These are phyloP conservation scores for Candida sojae DNA, from an alignment of 1,139 yeast genomes.

Conservation along the genomic window DNA sequence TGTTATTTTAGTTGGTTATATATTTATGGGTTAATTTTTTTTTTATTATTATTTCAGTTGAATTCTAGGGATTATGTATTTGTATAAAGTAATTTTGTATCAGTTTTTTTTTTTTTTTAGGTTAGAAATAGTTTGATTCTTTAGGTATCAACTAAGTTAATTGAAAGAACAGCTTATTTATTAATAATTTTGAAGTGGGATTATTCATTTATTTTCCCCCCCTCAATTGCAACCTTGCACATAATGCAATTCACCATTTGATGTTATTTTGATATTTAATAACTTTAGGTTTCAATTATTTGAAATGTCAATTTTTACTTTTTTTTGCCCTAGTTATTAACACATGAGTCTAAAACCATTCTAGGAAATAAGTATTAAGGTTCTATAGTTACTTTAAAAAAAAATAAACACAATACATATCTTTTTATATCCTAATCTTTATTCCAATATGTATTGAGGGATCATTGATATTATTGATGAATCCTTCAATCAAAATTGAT, in stretches of 20 bases:
- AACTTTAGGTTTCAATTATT: neutral
- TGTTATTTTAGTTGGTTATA: slow-evolving; percentile 3
- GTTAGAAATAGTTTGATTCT: slow-evolving; percentile 5
- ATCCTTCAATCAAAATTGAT: neutral
- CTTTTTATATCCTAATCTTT: too few relatives aligned
- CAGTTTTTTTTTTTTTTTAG: slow-evolving; percentile 2
- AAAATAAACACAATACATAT: too few relatives aligned
- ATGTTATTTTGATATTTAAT: too few relatives aligned
- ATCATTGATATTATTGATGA: too few relatives aligned
- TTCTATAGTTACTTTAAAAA: neutral
- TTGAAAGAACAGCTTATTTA: neutral
- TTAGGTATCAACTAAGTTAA: neutral
- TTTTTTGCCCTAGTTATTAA: neutral
- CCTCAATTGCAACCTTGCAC: too few relatives aligned
- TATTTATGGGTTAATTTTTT: slow-evolving; percentile 6
- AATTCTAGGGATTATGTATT: slow-evolving; percentile 5
- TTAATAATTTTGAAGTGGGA: too few relatives aligned
- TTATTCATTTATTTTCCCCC: too few relatives aligned
- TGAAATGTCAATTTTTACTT: too few relatives aligned
- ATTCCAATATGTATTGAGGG: too few relatives aligned
- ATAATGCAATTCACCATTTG: too few relatives aligned
- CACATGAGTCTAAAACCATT: neutral
- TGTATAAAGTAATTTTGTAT: slow-evolving; percentile 5
- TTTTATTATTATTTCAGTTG: slow-evolving; percentile 10
- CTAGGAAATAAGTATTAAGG: neutral